phyloP scores from a whole-genome alignment of 129 eudicot species.

The Daucus carota region DNA sequence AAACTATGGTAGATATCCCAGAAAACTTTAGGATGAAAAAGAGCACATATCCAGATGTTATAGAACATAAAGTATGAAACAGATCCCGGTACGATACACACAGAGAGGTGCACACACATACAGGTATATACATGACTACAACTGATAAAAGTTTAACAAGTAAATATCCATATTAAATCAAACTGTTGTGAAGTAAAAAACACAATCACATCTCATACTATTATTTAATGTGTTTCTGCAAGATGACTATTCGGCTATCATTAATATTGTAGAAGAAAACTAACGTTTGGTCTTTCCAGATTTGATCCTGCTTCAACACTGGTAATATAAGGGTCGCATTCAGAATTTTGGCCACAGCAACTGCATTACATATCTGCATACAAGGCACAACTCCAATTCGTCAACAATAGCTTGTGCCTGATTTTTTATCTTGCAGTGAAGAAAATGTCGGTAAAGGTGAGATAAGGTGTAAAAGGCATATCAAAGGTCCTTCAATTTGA shows the following conservation, averaged over 20 bases:
- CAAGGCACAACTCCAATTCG: conserved; percentile 2
- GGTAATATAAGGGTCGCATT: conserved; percentile 94
- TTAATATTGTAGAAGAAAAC: conserved; percentile 24
- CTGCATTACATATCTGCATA: conserved; percentile 94
- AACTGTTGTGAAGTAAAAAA: not conserved
- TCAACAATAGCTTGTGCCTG: not conserved
- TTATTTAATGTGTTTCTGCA: not conserved
- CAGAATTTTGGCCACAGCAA: conserved; percentile 94
- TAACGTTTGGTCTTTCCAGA: conserved; percentile 99
- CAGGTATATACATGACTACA: not conserved
- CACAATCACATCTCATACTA: not conserved
- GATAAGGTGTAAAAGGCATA: not conserved
- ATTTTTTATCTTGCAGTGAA: not conserved
- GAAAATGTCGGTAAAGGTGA: not conserved
- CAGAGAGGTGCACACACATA: not conserved
- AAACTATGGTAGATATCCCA: not conserved
- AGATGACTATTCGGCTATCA: not conserved
- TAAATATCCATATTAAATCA: not conserved
- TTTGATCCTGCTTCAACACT: conserved; percentile 95
- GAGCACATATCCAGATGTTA: not conserved
- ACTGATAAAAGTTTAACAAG: not conserved
- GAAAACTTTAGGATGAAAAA: not conserved
- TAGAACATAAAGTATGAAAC: not conserved
- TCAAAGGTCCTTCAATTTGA: not conserved
- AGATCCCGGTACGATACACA: not conserved